Base-by-base conservation (phyloP, 352 stramenopile genomes). In the Phytophthora nicotianae region DNA sequence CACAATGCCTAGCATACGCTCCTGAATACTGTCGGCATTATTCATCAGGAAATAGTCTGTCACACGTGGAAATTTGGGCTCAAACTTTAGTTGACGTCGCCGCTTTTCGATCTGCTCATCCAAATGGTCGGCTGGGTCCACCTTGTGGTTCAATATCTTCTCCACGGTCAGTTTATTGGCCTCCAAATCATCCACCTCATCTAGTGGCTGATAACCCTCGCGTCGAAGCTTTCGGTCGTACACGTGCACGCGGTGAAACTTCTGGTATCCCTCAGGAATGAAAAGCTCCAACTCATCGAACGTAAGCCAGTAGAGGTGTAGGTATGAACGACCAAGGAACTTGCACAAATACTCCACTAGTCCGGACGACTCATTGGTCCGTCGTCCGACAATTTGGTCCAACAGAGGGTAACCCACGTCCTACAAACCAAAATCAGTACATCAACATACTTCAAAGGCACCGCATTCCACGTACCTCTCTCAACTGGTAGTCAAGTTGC, bases 261-360 rank as follows among this genome's bases (percentile, higher is more conserved):
- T 95, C 41, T 93, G 87, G 57, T 95, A 94, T 10, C 86, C 88
- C 41, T 91, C 82, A 1, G 84, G 77, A 38, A 94, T 85, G 64
- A 95, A 95, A 16, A 93, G 54, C 60, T 96, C 81, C 40, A 97
- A 26, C 50, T 96, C 89, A 27, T 88, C 77, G 57, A 95, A 96
- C 50, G 84, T 93, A 26, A 96, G 81, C 89, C 89, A 97, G 50
- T 86, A 93, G 43, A 95, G 57, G 50, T 97, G 89, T 62, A 97
- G 71, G 51, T 95, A 96, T 33, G 89, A 97, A 4, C 88, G 83
- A 9, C 85, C 83, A 11, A 90, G 69, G 48, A 96, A 96, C 57
- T 97, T 97, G 79, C 82, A 91, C 68, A 95, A 57, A 41, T 96
- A 97, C 62, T 97, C 88, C 21, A 87, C 70, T 19, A 78, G 61